Conservation (phyloP, 192 early-diverging fungal species). For the Powellomyces hirtus region DNA sequence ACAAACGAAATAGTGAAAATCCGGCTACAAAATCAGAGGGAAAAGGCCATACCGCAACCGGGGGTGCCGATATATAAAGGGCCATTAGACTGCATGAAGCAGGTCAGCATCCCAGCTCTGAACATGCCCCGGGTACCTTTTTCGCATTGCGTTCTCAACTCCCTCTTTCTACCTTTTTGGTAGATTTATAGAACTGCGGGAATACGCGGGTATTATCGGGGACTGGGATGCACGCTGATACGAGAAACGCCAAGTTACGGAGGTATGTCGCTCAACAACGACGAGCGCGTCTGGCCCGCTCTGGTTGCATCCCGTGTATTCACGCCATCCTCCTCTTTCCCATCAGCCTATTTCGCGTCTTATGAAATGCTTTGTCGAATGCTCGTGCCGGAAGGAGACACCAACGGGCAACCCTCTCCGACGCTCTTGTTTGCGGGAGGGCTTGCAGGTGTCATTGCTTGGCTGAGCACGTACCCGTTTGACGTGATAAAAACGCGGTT, state of each 20-base stretch:
- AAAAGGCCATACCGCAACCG: neutral
- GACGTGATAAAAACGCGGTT: conserved; percentile 54
- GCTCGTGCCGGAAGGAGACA: conserved; percentile 16
- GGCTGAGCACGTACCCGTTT: conserved; percentile 50
- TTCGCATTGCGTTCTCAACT: no score
- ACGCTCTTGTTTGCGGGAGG: conserved; percentile 49
- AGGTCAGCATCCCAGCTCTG: no score
- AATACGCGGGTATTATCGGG: conserved; percentile 35
- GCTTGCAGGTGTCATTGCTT: conserved; percentile 45
- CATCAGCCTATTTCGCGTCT: conserved; percentile 47
- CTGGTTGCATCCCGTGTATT: no score
- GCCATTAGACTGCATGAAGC: conserved; percentile 37
- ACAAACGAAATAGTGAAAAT: conserved; percentile 40
- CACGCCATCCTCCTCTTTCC: neutral
- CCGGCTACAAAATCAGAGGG: conserved; percentile 42
- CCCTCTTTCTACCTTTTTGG: no score
- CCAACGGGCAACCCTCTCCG: conserved; percentile 25
- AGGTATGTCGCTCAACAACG: no score
- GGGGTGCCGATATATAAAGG: conserved; percentile 29
- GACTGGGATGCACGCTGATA: conserved; percentile 34
- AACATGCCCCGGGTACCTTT: no score
- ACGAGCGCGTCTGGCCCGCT: no score
- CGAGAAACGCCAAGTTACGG: conserved; percentile 37
- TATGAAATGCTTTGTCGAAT: conserved; percentile 39
- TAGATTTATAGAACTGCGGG: conserved; percentile 36